Conservation (phyloP, 2,329 filamentous ascomycete genomes). For the Calonectria pseudoturangicola region DNA sequence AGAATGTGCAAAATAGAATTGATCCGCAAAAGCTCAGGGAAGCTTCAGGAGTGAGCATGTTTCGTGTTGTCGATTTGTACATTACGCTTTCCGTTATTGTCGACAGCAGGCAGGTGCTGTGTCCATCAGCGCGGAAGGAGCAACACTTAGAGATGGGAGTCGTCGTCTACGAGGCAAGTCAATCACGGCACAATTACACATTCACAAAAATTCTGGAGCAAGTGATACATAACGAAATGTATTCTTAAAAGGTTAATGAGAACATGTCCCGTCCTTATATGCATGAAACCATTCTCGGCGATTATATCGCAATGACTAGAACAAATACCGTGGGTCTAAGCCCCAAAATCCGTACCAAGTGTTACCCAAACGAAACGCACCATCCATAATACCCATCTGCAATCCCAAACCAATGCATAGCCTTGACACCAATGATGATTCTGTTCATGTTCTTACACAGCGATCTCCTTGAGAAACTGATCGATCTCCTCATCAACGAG, state of each 20-base stretch:
- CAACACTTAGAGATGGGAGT: not conserved
- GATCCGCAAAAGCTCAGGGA: not conserved
- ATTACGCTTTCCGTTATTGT: not conserved
- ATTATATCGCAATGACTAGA: constrained; percentile 40
- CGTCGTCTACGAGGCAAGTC: no score
- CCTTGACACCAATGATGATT: constrained; percentile 50
- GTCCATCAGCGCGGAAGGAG: not conserved
- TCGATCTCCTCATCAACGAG: constrained; percentile 77
- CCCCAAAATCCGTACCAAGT: constrained; percentile 46
- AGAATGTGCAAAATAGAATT: not conserved
- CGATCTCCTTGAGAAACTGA: constrained; percentile 74
- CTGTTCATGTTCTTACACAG: constrained; percentile 57
- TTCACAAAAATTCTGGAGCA: constrained; percentile 18
- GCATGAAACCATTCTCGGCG: constrained; percentile 34
- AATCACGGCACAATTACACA: constrained; percentile 13
- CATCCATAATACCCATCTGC: constrained; percentile 49
- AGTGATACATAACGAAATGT: constrained; percentile 37
- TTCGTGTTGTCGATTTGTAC: not conserved
- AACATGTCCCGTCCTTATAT: constrained; percentile 28
- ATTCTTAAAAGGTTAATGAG: constrained; percentile 30
- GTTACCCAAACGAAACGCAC: constrained; percentile 56
- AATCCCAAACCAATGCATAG: constrained; percentile 52
- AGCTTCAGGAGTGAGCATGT: not conserved
- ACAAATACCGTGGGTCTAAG: constrained; percentile 45
- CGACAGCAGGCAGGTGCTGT: constrained; percentile 22